phyloP scores from a whole-genome alignment of 257 asterid species.

The Gentiana macrophylla region DNA sequence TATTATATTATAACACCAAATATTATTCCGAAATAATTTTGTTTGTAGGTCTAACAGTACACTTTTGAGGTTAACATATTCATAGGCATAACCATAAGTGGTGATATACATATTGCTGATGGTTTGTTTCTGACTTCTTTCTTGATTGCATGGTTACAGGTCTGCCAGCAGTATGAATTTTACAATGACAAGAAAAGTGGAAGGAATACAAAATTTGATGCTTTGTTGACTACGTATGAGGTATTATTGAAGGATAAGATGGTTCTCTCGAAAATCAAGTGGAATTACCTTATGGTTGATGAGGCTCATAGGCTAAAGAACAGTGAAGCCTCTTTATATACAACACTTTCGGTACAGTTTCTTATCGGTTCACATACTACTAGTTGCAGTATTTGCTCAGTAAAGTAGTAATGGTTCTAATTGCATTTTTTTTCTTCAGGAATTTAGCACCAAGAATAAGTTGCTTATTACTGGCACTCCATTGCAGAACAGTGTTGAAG shows the following conservation, averaged over 20 bases:
- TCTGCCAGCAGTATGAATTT: constrained; percentile 92
- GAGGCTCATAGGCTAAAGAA: constrained; percentile 98
- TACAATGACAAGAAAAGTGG: constrained; percentile 62
- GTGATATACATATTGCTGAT: not conserved
- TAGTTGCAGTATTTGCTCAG: not conserved
- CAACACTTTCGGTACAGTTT: constrained; percentile 46
- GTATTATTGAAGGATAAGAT: constrained; percentile 84
- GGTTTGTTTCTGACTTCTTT: not conserved
- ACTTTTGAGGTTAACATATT: not conserved
- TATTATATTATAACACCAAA: too few species aligned
- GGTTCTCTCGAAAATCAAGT: constrained; percentile 87
- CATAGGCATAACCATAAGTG: not conserved
- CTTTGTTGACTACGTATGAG: constrained; percentile 93
- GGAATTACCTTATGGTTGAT: constrained; percentile 99
- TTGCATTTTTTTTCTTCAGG: constrained; percentile 38
- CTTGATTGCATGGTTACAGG: constrained; percentile 38
- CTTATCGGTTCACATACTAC: constrained; percentile 2
- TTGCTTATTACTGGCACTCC: constrained; percentile 97
- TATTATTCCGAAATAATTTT: too few species aligned
- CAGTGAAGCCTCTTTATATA: constrained; percentile 94
- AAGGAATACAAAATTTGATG: constrained; percentile 65
- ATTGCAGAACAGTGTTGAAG: constrained; percentile 95
- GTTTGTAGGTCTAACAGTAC: not conserved
- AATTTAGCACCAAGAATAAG: constrained; percentile 94
- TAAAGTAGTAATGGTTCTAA: not conserved